A percentile compares a stretch with the other conserved stretches of the same genome.
These are phyloP conservation scores for Daldinia decipiens DNA, from an alignment of 495 filamentous ascomycete genomes.

Conservation along the genomic window DNA sequence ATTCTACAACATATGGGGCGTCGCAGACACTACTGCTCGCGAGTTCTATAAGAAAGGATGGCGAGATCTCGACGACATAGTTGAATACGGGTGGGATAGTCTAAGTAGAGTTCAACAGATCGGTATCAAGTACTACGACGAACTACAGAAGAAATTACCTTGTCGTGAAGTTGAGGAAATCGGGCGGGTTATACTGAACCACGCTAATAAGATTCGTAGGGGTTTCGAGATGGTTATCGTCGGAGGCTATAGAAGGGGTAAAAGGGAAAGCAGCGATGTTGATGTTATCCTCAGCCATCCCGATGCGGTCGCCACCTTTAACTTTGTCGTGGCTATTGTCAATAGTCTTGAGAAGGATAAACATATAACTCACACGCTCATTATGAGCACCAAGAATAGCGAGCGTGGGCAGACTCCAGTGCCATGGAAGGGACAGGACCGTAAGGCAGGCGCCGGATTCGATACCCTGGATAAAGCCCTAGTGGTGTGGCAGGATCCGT, in stretches of 20 bases:
- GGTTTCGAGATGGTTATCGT: conserved; percentile 79
- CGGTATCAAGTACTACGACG: conserved; percentile 94
- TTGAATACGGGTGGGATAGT: conserved; percentile 81
- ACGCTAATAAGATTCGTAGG: conserved; percentile 65
- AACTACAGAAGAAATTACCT: conserved; percentile 77
- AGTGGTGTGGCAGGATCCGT: conserved; percentile 90
- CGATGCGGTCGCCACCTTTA: conserved; percentile 69
- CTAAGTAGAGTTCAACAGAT: conserved; percentile 89
- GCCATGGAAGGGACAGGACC: conserved; percentile 56
- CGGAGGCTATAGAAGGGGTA: conserved; percentile 88
- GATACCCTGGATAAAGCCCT: conserved; percentile 92
- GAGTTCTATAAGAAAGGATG: conserved; percentile 88
- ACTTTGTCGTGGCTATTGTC: conserved; percentile 75
- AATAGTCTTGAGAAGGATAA: conserved; percentile 70
- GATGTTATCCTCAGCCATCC: conserved; percentile 87
- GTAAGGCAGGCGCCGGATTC: conserved; percentile 66
- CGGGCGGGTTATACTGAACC: conserved; percentile 64
- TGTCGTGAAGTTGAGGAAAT: conserved; percentile 80
- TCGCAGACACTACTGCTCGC: conserved; percentile 82
- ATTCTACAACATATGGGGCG: conserved; percentile 89
- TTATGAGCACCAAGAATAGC: conserved; percentile 70
- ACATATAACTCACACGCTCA: conserved; percentile 86
- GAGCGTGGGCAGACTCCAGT: conserved; percentile 76
- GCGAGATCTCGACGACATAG: conserved; percentile 77
- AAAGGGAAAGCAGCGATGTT: conserved; percentile 78